These are phyloP conservation scores for Candida montana DNA, from an alignment of 805 yeast species.

Conservation along the genomic window DNA sequence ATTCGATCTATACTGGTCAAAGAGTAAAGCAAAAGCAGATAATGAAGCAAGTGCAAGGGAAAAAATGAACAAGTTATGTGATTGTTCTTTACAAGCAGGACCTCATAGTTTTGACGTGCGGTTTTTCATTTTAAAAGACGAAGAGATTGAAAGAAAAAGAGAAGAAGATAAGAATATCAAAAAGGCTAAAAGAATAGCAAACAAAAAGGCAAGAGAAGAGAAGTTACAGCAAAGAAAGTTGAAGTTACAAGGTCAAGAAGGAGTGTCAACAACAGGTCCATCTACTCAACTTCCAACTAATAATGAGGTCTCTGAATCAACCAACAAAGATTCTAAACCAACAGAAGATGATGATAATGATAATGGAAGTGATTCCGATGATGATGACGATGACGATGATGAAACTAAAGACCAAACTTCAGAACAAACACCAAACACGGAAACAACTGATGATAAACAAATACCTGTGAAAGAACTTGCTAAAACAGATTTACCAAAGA, in stretches of 20 bases:
- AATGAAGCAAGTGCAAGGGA: constrained; percentile 62
- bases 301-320: no score
- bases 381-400: constrained; percentile 11
- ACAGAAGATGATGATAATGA: constrained; percentile 4
- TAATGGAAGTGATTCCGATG: constrained; percentile 3
- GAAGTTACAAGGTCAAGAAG: constrained; percentile 1
- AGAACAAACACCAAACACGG: constrained; percentile 3
- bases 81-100: constrained; percentile 65
- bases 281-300: no score
- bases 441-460: not conserved
- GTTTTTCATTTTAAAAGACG: constrained; percentile 81
- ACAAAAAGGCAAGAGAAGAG: constrained; percentile 31
- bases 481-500: constrained; percentile 1
- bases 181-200: constrained; percentile 30
- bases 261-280: no score
- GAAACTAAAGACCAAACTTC: constrained; percentile 5
- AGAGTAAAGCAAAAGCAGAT: constrained; percentile 42
- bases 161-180: constrained; percentile 36
- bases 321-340: no score
- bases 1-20: constrained; percentile 78
- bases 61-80: constrained; percentile 83
- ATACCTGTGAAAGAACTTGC: constrained; percentile 1
- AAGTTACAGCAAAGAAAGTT: constrained; percentile 21
- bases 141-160: constrained; percentile 49
- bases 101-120: constrained; percentile 79